Evolutionary conservation across 768 basidiomycete genomes (phyloP), one percentile per base, ranked within the genome.

Genomic region (Pulveroboletus frians): DNA sequence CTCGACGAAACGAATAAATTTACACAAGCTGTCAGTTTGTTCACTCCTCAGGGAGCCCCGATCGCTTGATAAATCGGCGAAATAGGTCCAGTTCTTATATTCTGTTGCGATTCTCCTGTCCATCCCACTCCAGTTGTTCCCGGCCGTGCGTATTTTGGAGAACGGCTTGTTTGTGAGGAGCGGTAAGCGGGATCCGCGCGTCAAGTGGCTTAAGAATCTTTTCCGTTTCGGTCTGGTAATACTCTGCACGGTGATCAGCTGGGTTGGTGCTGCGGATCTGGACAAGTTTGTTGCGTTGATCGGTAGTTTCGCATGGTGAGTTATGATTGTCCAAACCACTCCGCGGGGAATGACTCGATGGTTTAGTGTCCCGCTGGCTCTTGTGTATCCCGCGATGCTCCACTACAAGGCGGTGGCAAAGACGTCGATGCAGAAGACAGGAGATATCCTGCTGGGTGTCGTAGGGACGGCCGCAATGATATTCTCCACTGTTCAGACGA

Each of bases 191-290:
- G 77, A 92, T 65, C 55, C 72, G 30, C 76, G 80, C 48, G 88
- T 98, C 64, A 98, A 99, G 66, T 98, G 95, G 96, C 74, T 83
- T 59, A 99, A 99, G 82, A 99, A 98, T 60, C 69, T 80, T n/a
- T 83, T 93, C 68, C 78, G 85, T 43, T 92, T 88, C 57, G 71
- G 72, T 26, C 70, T 86, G 58, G 83, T 97, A 54, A 72, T 87
- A 63, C 65, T 88, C 51, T 92, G 92, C 67, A 89, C 89, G n/a
- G 75, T 75, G 39, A 73, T 97, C 58, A 87, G 85, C 60, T 85
- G 84, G 83, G 69, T 75, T 11, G 95, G 94, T 14, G 90, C 92
- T 11, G 76, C 73, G 31, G 94, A 96, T 68, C 70, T 98, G 38
- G 95, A 98, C 72, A 97, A 96, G 71, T 96, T 96, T 63, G 94